These are phyloP conservation scores for Calycina marina DNA, from an alignment of 2,329 filamentous ascomycete species.

Conservation along the genomic window DNA sequence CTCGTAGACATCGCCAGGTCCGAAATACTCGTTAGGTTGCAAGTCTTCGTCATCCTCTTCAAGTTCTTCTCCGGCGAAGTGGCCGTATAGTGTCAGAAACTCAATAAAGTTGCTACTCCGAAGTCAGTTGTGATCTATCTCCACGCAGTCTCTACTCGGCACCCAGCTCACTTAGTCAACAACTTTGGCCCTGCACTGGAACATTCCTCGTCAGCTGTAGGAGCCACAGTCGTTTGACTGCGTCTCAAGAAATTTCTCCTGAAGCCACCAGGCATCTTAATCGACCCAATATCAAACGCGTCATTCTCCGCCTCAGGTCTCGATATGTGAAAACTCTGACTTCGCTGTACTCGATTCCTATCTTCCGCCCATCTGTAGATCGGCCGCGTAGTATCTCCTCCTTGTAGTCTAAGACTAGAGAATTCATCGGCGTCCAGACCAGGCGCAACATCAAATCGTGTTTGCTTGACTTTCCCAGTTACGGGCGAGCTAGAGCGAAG, in stretches of 20 bases:
- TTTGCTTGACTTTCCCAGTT: slow-evolving; percentile 20
- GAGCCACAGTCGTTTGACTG: neutral
- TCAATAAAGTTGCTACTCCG: slow-evolving; percentile 91
- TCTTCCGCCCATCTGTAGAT: slow-evolving; percentile 96
- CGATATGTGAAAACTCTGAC: slow-evolving; percentile 73
- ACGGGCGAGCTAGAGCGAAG: slow-evolving; percentile 23
- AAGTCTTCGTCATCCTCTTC: slow-evolving; percentile 92
- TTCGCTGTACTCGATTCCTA: slow-evolving; percentile 50
- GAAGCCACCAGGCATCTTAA: slow-evolving; percentile 89
- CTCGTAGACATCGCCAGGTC: too few relatives aligned
- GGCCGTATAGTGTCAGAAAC: slow-evolving; percentile 86
- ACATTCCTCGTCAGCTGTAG: slow-evolving; percentile 8
- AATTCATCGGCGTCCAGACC: slow-evolving; percentile 62
- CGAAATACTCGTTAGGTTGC: slow-evolving; percentile 81
- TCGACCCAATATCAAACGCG: slow-evolving; percentile 71
- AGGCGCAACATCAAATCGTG: slow-evolving; percentile 19
- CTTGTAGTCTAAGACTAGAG: slow-evolving; percentile 82
- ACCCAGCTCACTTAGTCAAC: too few relatives aligned
- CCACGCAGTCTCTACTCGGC: too few relatives aligned
- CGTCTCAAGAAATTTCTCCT: slow-evolving; percentile 77
- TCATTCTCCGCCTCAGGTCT: slow-evolving; percentile 69
- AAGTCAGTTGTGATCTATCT: slow-evolving; percentile 51
- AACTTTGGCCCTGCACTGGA: neutral
- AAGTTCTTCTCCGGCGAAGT: slow-evolving; percentile 93
- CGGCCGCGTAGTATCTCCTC: slow-evolving; percentile 83